Conservation (phyloP, 257 asterid genomes). For the Marsdenia floribunda region DNA sequence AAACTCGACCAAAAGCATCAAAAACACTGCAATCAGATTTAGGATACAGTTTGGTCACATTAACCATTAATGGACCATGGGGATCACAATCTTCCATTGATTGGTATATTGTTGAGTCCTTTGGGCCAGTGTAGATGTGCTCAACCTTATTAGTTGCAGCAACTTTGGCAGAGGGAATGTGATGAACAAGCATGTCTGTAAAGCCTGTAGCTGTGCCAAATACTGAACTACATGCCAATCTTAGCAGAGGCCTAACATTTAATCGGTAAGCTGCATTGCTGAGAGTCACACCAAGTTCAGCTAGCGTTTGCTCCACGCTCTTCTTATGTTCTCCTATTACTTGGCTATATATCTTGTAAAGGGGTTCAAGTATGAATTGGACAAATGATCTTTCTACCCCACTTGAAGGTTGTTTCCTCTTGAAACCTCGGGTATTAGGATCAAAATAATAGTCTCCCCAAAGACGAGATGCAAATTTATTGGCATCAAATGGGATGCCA, state of each 20-base stretch:
- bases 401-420: conserved; percentile 73
- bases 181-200: conserved; percentile 95
- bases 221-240: conserved; percentile 91
- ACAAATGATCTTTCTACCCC: conserved; percentile 92
- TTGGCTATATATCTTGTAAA: conserved; percentile 89
- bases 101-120: conserved; percentile 62
- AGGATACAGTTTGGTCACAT: conserved; percentile 86
- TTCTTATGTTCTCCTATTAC: conserved; percentile 97
- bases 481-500: conserved; percentile 87
- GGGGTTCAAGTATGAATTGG: conserved; percentile 93
- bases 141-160: conserved; percentile 79
- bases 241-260: conserved; percentile 85
- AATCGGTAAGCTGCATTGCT: conserved; percentile 91
- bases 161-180: conserved; percentile 93
- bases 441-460: conserved; percentile 98
- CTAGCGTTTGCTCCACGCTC: conserved; percentile 89
- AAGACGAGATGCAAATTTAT: conserved; percentile 82
- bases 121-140: conserved; percentile 84
- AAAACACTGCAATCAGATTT: conserved; percentile 93
- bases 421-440: conserved; percentile 64
- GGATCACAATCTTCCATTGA: conserved; percentile 87
- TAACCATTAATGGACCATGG: conserved; percentile 86
- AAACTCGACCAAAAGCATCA: conserved; percentile 96
- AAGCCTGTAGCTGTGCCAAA: conserved; percentile 95
- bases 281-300: conserved; percentile 89